Evolutionary conservation across 331 rosid genomes (phyloP), one percentile per base, ranked within the genome.

Genomic region (Rhamnella rubrinervis): DNA sequence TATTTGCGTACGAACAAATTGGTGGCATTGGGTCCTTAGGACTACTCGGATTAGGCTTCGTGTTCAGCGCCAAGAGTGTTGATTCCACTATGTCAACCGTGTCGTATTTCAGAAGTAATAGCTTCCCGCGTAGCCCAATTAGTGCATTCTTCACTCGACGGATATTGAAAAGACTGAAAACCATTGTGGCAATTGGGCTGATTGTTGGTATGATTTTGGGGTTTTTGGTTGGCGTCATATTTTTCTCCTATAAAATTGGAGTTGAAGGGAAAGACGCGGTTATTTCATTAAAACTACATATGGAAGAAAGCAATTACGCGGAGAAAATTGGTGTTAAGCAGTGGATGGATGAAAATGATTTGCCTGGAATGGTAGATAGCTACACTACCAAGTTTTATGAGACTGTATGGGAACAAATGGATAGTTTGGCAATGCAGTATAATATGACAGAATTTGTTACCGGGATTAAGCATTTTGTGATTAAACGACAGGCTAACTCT

Each of bases 261-360:
- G 85, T 91, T 39, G 98, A 95, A 81, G 97, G 97, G 31, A 91
- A 91, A 80, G 96, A 95, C 44, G 98, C 98, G 0, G 90, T 95
- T 68, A 88, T 91, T 73, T 87, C 95, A 0, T 69, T 95, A 83
- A 95, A 95, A 60, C 21, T 74, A 7, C 97, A 86, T 47, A 96
- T 95, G 9, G 95, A 95, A 63, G 81, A 87, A 85, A 85, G 83
- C 62, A 95, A 91, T 79, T 95, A 95, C 71, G 88, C 91, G 1
- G 98, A 95, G 87, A 90, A 67, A 70, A 77, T 95, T 31, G 96
- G 98, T 44, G 75, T 91, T 5, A 87, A 78, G 87, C 71, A 89
- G 74, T 95, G 98, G 98, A 89, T 95, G 95, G 97, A 91, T 17
- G 98, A 95, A 82, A 89, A 89, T 81, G 97, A 95, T 76, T 81